Evolutionary conservation across 495 filamentous ascomycete genomes (phyloP).

Genomic region (Trichoderma gamsii): DNA sequence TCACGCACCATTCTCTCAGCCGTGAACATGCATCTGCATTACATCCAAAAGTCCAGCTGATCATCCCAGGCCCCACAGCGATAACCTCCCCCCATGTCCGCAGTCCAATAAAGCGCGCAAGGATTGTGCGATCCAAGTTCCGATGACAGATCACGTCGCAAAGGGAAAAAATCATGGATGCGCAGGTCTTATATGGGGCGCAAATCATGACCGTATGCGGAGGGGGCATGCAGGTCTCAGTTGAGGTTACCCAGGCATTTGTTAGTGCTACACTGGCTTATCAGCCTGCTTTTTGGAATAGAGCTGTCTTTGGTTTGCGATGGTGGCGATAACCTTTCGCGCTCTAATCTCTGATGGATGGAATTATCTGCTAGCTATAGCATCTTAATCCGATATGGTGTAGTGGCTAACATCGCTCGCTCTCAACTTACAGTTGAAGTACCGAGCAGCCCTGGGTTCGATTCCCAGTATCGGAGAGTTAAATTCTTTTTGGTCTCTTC

Average conservation of each 20-base stretch:
- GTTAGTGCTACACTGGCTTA: not conserved
- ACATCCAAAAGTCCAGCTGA: not conserved
- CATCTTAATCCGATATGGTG: conserved; percentile 1
- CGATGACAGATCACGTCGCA: not conserved
- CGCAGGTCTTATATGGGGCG: not conserved
- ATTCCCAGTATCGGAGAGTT: conserved; percentile 11
- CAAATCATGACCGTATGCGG: not conserved
- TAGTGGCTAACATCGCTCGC: conserved; percentile 14
- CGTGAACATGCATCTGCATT: not conserved
- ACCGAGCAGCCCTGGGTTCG: conserved; percentile 14
- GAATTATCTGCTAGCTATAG: not conserved
- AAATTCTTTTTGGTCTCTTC: not conserved
- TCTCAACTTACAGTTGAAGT: conserved; percentile 11
- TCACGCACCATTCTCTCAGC: not conserved
- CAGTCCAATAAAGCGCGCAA: not conserved
- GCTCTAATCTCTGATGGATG: not conserved
- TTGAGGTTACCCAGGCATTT: not conserved
- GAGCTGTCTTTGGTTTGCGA: not conserved
- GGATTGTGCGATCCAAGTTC: not conserved
- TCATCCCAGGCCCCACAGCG: not conserved
- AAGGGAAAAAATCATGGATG: not conserved
- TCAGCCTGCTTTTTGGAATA: not conserved
- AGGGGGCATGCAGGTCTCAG: not conserved
- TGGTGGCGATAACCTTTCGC: conserved; percentile 1
- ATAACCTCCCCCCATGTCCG: not conserved